phyloP scores from a whole-genome alignment of 805 yeast genomes.

The Dipodascus geniculatus region DNA sequence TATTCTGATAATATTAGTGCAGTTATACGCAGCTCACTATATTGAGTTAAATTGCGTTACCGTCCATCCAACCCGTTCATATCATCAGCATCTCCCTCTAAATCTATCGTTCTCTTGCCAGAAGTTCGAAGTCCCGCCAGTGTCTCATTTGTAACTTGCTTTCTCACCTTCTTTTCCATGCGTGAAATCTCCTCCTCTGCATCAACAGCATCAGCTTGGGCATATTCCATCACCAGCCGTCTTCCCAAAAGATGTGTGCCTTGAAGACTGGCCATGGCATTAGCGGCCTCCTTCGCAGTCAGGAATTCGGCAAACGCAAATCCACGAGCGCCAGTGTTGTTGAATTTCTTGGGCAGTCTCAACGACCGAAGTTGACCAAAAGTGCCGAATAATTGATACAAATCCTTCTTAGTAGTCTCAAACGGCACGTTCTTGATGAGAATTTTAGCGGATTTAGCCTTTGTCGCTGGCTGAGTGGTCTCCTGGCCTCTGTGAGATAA shows the following conservation, averaged over 20 bases:
- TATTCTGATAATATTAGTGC: too few relatives aligned
- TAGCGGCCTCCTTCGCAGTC: conserved; percentile 80
- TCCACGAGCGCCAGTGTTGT: conserved; percentile 79
- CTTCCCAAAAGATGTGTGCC: conserved; percentile 97
- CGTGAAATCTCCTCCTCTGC: conserved; percentile 85
- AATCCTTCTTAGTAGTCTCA: conserved; percentile 87
- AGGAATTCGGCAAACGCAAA: conserved; percentile 94
- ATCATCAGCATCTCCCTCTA: conserved; percentile 50
- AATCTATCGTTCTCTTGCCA: conserved; percentile 61
- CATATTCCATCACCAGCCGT: conserved; percentile 85
- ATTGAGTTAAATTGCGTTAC: too few relatives aligned
- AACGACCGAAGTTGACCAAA: conserved; percentile 93
- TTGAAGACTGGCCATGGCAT: conserved; percentile 83
- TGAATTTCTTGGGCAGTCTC: conserved; percentile 92
- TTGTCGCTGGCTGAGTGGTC: conserved; percentile 15
- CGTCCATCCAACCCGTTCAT: conserved; percentile 1
- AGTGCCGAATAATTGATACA: conserved; percentile 84
- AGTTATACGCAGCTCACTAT: too few relatives aligned
- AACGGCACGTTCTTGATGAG: conserved; percentile 95
- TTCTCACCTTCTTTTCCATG: conserved; percentile 77
- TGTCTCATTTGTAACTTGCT: conserved; percentile 65
- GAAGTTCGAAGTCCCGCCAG: conserved; percentile 54
- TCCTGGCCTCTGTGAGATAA: conserved; percentile 59
- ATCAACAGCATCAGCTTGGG: conserved; percentile 67
- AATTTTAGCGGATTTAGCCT: conserved; percentile 42